Percentiles rank a stretch among this genome's conserved stretches.
Evolutionary conservation across 2,329 filamentous ascomycete genomes (phyloP).

Genomic region (Periconia digitata): DNA sequence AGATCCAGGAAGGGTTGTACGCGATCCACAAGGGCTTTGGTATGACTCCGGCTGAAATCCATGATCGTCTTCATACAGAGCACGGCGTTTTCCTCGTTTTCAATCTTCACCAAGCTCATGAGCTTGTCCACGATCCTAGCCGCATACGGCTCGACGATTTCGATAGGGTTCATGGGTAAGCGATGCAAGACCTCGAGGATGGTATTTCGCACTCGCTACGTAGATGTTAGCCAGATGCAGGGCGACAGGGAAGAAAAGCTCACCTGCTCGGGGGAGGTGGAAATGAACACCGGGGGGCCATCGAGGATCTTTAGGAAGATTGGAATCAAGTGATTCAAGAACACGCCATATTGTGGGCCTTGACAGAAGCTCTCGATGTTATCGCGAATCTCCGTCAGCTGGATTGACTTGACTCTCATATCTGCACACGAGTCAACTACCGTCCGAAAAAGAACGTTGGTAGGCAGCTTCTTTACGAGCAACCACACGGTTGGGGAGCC

Average conservation of each 20-base stretch:
- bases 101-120: constrained; percentile 82
- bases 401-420: constrained; percentile 75
- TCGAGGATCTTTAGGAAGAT: constrained; percentile 84
- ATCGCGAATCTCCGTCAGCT: constrained; percentile 85
- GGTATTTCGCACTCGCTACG: constrained; percentile 84
- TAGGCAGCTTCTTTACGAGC: too few species aligned
- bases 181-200: constrained; percentile 93
- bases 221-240: constrained; percentile 14
- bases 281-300: constrained; percentile 87
- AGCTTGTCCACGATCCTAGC: constrained; percentile 86
- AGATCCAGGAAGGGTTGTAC: constrained; percentile 88
- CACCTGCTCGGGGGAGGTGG: constrained; percentile 86
- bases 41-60: constrained; percentile 92
- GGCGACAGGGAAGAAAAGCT: constrained; percentile 24
- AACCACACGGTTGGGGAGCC: constrained; percentile 6
- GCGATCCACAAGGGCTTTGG: constrained; percentile 75
- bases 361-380: constrained; percentile 85
- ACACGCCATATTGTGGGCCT: constrained; percentile 73
- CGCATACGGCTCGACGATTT: constrained; percentile 85
- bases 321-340: constrained; percentile 86
- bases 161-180: constrained; percentile 71
- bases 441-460: background rate
- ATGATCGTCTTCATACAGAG: constrained; percentile 97
- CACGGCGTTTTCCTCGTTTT: constrained; percentile 99
- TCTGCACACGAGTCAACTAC: constrained; percentile 57